Evolutionary conservation across 1,284 basidiomycete species (phyloP).

Genomic region (Apiotrichum akiyoshidainum): DNA sequence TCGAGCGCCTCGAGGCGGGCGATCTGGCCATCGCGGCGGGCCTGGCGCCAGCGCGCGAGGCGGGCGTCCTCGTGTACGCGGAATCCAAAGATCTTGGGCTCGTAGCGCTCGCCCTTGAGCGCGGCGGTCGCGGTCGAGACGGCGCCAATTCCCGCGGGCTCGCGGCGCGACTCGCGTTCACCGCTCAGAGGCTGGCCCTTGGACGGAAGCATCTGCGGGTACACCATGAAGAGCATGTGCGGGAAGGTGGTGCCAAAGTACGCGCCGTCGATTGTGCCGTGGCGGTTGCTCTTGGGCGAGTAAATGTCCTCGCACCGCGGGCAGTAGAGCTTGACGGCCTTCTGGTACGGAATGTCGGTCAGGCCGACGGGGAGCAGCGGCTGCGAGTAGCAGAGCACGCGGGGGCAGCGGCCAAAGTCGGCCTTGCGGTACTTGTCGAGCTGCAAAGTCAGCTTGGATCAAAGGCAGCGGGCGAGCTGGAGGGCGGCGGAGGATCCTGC

Average conservation of each 20-base stretch:
- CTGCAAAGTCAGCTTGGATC: conserved; percentile 55
- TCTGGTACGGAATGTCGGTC: conserved; percentile 89
- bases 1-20: conserved; percentile 47
- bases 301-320: conserved; percentile 95
- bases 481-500: too few species aligned
- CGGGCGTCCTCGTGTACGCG: conserved; percentile 89
- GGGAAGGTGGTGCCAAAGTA: conserved; percentile 97
- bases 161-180: conserved; percentile 49
- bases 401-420: conserved; percentile 92
- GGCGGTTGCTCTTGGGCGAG: conserved; percentile 87
- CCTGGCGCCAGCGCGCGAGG: conserved; percentile 88
- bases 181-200: conserved; percentile 60
- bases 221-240: conserved; percentile 91
- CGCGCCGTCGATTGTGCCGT: conserved; percentile 92
- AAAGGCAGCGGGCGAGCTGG: too few species aligned
- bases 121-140: conserved; percentile 71
- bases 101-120: conserved; percentile 80
- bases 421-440: conserved; percentile 95
- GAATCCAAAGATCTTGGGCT: conserved; percentile 91
- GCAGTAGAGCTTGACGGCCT: conserved; percentile 95
- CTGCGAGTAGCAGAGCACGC: conserved; percentile 86
- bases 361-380: conserved; percentile 92
- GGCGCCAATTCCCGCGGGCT: conserved; percentile 33
- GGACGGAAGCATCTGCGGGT: conserved; percentile 80
- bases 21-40: conserved; percentile 66